These are phyloP conservation scores for Mycosphaerella arachidis DNA, from an alignment of 2,329 filamentous ascomycete species.

Conservation along the genomic window DNA sequence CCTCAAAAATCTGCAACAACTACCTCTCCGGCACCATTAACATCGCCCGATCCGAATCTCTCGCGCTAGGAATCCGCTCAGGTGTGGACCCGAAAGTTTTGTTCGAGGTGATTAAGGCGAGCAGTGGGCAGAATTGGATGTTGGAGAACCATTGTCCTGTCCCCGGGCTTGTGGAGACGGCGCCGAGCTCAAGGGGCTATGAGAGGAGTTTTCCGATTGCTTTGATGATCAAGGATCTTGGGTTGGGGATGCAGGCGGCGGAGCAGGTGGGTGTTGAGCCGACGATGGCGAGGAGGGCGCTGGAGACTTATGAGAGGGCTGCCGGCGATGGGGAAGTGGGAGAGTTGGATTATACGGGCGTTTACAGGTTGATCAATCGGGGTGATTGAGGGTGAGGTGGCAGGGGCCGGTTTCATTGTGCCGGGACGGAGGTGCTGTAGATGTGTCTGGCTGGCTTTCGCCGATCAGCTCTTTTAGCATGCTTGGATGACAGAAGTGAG, in stretches of 20 bases:
- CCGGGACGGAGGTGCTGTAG: no score
- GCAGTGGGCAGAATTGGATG: slow-evolving; percentile 38
- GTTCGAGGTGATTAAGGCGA: slow-evolving; percentile 45
- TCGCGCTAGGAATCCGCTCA: slow-evolving; percentile 55
- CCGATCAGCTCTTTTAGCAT: no score
- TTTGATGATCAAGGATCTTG: slow-evolving; percentile 1
- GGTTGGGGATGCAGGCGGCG: neutral
- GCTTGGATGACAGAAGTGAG: no score
- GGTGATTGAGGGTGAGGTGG: no score
- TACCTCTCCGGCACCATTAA: slow-evolving; percentile 55
- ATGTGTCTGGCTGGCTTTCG: no score
- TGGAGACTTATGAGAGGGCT: neutral
- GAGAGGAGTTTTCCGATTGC: neutral
- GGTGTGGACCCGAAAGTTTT: slow-evolving; percentile 51
- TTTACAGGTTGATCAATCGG: neutral
- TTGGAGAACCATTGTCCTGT: slow-evolving; percentile 29
- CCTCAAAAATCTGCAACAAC: slow-evolving; percentile 48
- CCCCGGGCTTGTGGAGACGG: neutral
- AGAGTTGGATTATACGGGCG: neutral
- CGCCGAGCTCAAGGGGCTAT: neutral
- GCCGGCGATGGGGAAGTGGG: neutral
- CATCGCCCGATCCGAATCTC: slow-evolving; percentile 53
- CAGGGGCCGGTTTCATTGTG: no score
- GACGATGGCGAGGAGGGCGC: neutral
- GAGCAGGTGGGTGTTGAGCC: slow-evolving; percentile 2